Evolutionary conservation across 345 rosid genomes (phyloP), one percentile per base, ranked within the genome.

Genomic region (Firmiana major): DNA sequence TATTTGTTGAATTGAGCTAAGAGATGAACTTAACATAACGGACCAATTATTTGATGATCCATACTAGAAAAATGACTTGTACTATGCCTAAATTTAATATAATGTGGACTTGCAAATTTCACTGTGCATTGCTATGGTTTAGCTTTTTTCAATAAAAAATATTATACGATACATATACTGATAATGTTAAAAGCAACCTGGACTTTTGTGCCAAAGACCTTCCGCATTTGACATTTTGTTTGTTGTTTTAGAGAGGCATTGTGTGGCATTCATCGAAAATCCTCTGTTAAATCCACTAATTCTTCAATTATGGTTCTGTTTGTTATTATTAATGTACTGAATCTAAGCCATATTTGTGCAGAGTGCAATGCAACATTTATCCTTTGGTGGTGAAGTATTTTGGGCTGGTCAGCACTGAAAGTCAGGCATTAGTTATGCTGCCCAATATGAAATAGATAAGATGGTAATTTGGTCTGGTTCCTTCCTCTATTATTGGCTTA

Each of bases 401-500:
- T 96, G 97, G 98, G 93, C 97, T 66, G 99, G 99, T 86, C 97
- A 88, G 78, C 99, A 92, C 82, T 87, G 94, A 42, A 96, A 92
- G 86, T 96, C 99, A 1, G 99, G 99, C 59, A 70, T 92, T 79
- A 98, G 99, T 76, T 96, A 93, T 83, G 99, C 97, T 82, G 97
- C 90, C 68, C 89, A 98, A 75, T 93, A 92, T 73, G 97, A 88
- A 80, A 92, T 89, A 6, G 98, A 96, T 67, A 93, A 96, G 86
- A 92, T 96, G 99, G 98, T 95, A 90, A 60, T 75, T 69, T 24
- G 13, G 58, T 65, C 42, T 64, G 72, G 67, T 59, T 78, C 63
- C 40, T 38, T 59, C 55, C 55, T 74, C 16, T 59, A 46, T 74
- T 4, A 59, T 54, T 28, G 64, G 57, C 68, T 74, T 45, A 34